Evolutionary conservation across 1,284 basidiomycete species (phyloP).

Genomic region (Cryptococcus sp.): DNA sequence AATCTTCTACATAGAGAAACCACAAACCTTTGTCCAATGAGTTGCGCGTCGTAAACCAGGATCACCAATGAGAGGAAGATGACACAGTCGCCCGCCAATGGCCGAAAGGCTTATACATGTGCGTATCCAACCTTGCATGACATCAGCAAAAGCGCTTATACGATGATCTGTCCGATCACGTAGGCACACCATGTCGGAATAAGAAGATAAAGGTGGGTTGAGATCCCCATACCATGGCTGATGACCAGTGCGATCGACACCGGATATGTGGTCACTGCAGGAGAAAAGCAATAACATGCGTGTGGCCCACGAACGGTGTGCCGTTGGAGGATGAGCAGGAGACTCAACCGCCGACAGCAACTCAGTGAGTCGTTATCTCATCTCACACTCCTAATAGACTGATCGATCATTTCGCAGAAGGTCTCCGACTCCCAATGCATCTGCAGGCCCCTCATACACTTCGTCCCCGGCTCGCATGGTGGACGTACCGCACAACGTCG

Average conservation of each 20-base stretch:
- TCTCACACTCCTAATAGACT: neutral
- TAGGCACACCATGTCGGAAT: conserved; percentile 19
- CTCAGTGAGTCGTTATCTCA: neutral
- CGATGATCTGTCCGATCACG: neutral
- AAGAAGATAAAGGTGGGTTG: conserved; percentile 22
- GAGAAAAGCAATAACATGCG: conserved; percentile 11
- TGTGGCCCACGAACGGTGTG: conserved; percentile 21
- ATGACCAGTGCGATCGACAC: conserved; percentile 19
- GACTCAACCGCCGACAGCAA: neutral
- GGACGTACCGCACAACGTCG: conserved; percentile 20
- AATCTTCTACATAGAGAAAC: too few relatives aligned
- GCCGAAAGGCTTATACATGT: conserved; percentile 20
- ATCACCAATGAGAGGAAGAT: neutral
- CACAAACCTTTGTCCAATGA: too few relatives aligned
- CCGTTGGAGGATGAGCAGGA: conserved; percentile 7
- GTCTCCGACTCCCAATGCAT: neutral
- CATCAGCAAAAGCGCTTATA: neutral
- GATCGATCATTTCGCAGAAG: neutral
- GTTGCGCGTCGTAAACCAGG: too few relatives aligned
- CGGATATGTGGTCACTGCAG: conserved; percentile 16
- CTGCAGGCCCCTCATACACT: neutral
- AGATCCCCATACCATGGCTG: neutral
- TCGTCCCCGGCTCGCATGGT: conserved; percentile 8
- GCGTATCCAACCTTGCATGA: neutral
- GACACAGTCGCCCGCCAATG: conserved; percentile 1